These are phyloP conservation scores for Rutstroemia sp. DNA, from an alignment of 2,329 filamentous ascomycete genomes.

Conservation along the genomic window DNA sequence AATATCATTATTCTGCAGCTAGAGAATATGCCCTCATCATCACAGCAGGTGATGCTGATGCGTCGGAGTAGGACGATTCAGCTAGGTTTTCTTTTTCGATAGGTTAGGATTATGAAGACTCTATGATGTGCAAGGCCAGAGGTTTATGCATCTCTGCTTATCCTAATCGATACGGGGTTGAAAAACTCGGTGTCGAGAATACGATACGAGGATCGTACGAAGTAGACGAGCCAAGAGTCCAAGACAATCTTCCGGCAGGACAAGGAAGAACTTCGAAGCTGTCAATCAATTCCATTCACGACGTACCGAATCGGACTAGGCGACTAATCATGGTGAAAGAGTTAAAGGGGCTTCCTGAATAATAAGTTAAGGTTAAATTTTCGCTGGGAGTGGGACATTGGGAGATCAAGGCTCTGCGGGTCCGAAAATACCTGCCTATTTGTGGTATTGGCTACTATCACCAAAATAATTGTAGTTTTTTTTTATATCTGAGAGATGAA, in stretches of 20 bases:
- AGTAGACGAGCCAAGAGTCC: not conserved
- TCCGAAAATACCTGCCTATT: too few relatives aligned
- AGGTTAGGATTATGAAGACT: not conserved
- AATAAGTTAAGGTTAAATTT: not conserved
- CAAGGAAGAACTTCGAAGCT: not conserved
- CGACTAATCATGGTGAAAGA: not conserved
- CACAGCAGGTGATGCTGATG: not conserved
- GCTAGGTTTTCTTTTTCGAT: not conserved
- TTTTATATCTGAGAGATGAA: too few relatives aligned
- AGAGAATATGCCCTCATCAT: not conserved
- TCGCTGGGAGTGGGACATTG: too few relatives aligned
- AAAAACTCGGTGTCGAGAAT: not conserved
- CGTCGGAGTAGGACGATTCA: not conserved
- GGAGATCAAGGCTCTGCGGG: too few relatives aligned
- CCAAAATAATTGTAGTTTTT: too few relatives aligned
- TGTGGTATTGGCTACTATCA: too few relatives aligned
- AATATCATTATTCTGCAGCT: not conserved
- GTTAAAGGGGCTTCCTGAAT: not conserved
- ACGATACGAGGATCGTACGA: not conserved
- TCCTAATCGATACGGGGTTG: not conserved
- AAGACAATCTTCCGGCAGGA: too few relatives aligned
- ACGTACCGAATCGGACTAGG: too few relatives aligned
- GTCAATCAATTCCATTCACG: too few relatives aligned
- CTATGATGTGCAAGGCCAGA: not conserved
- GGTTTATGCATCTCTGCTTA: not conserved